A percentile compares a stretch with the other conserved stretches of the same genome.
These are phyloP conservation scores for Sugiyamaella grinbergsii DNA, from an alignment of 1,139 yeast species.

Conservation along the genomic window DNA sequence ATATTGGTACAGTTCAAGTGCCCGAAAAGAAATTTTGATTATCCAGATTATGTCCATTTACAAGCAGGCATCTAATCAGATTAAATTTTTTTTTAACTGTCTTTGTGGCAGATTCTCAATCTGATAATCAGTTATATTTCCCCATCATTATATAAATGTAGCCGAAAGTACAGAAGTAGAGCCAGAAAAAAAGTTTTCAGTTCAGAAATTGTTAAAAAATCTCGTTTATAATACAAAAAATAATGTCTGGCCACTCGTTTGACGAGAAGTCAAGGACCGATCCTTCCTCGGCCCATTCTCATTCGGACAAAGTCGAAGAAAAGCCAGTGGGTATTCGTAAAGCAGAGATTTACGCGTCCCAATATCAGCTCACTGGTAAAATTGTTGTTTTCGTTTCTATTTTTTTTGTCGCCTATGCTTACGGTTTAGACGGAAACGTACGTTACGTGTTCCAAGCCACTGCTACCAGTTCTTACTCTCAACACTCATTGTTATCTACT, in stretches of 20 bases:
- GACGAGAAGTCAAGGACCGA: conserved; percentile 11
- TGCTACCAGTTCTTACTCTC: conserved; percentile 59
- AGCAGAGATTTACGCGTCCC: conserved; percentile 42
- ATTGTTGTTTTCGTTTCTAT: conserved; percentile 52
- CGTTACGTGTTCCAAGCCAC: conserved; percentile 54
- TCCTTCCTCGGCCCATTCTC: not conserved
- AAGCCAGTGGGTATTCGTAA: conserved; percentile 41
- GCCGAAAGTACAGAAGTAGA: too few relatives aligned
- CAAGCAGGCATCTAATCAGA: too few relatives aligned
- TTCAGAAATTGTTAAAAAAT: too few relatives aligned
- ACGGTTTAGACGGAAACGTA: conserved; percentile 63
- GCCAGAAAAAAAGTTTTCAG: too few relatives aligned
- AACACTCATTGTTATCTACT: conserved; percentile 65
- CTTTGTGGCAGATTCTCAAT: too few relatives aligned
- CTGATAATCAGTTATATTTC: too few relatives aligned
- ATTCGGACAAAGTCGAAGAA: not conserved
- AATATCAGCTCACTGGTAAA: conserved; percentile 42
- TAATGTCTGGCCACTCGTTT: conserved; percentile 5
- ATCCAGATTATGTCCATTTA: too few relatives aligned
- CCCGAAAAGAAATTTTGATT: too few relatives aligned
- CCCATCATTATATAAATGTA: too few relatives aligned
- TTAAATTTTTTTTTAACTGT: too few relatives aligned
- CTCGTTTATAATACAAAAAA: too few relatives aligned
- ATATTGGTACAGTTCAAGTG: too few relatives aligned
- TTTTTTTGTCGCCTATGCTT: conserved; percentile 63